Base-by-base conservation (phyloP, 2,329 filamentous ascomycete species). In the Epichloe gansuensis region DNA sequence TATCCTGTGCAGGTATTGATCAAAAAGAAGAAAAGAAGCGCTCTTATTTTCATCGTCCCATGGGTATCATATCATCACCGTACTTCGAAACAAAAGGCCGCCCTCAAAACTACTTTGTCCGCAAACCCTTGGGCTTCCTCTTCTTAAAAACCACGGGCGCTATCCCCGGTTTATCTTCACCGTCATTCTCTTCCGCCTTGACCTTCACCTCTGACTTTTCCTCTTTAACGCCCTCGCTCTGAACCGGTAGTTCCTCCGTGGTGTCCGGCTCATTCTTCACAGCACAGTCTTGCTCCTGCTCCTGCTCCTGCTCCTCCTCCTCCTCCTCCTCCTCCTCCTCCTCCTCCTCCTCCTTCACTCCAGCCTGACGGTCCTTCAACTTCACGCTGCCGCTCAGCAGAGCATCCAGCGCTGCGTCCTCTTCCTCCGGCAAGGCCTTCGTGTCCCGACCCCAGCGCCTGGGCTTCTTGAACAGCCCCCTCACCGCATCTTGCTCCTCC, bases 131-230 rank as follows among this genome's bases (percentile, higher is more conserved):
- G 13, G 81, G 74, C 63, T 89, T 91, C 51, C 87, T 74, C 71
- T 90, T 91, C 70, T 91, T 91, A 69, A 91, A 93, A 3, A 89
- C 72, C 2, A 89, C 76, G 3, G 77, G 73, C 11, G 72, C 62
- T 3, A 64, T 34, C 0, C 57, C 63, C 5, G 61, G 45, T 5
- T n/a, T 28, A 8, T 49, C 50, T 15, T 48, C 58, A 2, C 56
- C 62, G 4, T 61, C 65, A 54, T 78, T 75, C 48, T 70, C 63
- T 62, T 78, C 77, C 28, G 73, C 44, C 34, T 55, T 23, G n/a
- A 54, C 23, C 2, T 54, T 56, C 1, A 55, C 54, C 2, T 54
- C 31, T 0, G 53, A 41, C 15, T 56, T 48, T 34, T 60, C 56
- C 6, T 46, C 47, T 4, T 49, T 15, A 2, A 17, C 34, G 31